Conservation (phyloP, 2,329 filamentous ascomycete species). For the Phaeoacremonium minimum region DNA sequence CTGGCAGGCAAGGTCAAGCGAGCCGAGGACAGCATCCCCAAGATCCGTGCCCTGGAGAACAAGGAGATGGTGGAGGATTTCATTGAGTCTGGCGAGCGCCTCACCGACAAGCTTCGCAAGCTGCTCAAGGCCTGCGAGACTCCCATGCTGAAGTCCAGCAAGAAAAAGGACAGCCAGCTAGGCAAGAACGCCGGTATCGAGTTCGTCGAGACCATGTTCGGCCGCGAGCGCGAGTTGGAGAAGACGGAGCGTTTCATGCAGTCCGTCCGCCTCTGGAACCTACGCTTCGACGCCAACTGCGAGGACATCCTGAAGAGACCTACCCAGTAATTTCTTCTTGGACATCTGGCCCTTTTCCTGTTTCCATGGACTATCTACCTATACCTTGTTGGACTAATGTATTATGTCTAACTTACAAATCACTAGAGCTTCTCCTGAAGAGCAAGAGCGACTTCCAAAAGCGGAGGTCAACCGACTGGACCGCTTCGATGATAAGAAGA, state of each 20-base stretch:
- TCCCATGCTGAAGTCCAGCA: slow-evolving; percentile 89
- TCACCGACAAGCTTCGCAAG: slow-evolving; percentile 79
- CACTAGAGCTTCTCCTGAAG: too few species aligned
- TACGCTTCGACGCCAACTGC: slow-evolving; percentile 94
- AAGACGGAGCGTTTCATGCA: slow-evolving; percentile 93
- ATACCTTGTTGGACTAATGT: slow-evolving; percentile 1
- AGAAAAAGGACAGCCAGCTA: slow-evolving; percentile 71
- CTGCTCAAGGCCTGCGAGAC: slow-evolving; percentile 88
- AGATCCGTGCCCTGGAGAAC: slow-evolving; percentile 69
- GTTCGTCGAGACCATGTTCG: slow-evolving; percentile 95
- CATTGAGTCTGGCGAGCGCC: slow-evolving; percentile 79
- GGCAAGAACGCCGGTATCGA: slow-evolving; percentile 90
- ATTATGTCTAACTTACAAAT: too few species aligned
- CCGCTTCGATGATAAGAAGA: neutral
- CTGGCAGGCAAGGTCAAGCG: slow-evolving; percentile 91
- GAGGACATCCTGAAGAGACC: slow-evolving; percentile 74
- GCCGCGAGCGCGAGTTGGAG: slow-evolving; percentile 82
- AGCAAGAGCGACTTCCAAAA: too few species aligned
- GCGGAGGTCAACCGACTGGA: neutral
- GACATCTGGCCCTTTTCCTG: neutral
- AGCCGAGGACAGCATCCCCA: slow-evolving; percentile 71
- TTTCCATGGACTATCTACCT: neutral
- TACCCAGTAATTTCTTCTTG: slow-evolving; percentile 37
- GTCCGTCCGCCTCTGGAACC: slow-evolving; percentile 80
- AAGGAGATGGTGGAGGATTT: slow-evolving; percentile 85